Evolutionary conservation across 495 filamentous ascomycete species (phyloP).

Genomic region (Tuber indicum): DNA sequence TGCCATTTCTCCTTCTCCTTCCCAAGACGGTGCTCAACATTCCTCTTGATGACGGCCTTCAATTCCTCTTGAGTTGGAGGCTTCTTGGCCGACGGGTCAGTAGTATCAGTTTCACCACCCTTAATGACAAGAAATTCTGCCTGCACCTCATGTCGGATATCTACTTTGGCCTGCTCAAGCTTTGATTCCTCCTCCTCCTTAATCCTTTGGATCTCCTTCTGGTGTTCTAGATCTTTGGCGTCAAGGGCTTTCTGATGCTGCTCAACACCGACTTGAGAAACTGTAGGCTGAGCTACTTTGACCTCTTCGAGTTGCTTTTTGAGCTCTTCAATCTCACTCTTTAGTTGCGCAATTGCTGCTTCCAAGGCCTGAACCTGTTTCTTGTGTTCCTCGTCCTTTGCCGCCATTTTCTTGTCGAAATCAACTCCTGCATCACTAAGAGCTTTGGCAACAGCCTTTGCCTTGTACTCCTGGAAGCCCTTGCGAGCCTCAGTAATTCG

Average conservation of each 20-base stretch:
- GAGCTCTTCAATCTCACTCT: conserved; percentile 29
- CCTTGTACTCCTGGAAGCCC: conserved; percentile 45
- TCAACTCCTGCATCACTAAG: conserved; percentile 32
- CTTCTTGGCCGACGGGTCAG: conserved; percentile 25
- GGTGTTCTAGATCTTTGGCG: conserved; percentile 33
- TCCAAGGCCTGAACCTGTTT: conserved; percentile 31
- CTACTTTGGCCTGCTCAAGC: conserved; percentile 27
- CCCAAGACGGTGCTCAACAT: conserved; percentile 38
- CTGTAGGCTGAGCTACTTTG: not conserved
- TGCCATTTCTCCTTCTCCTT: conserved; percentile 39
- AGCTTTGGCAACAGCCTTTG: conserved; percentile 50
- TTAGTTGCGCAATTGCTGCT: conserved; percentile 27
- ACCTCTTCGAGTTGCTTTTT: conserved; percentile 20
- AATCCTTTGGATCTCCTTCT: conserved; percentile 29
- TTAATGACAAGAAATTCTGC: conserved; percentile 25
- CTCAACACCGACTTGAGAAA: conserved; percentile 7
- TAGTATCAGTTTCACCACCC: conserved; percentile 15
- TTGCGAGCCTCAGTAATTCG: conserved; percentile 36
- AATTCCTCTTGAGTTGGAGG: conserved; percentile 33
- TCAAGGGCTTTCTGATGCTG: conserved; percentile 24
- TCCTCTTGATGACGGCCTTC: conserved; percentile 41
- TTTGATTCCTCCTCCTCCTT: conserved; percentile 32
- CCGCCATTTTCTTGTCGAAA: conserved; percentile 25
- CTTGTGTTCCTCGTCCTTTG: conserved; percentile 27
- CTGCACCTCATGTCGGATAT: conserved; percentile 31